phyloP scores from a whole-genome alignment of 768 basidiomycete species.

The Mycena indigotica region DNA sequence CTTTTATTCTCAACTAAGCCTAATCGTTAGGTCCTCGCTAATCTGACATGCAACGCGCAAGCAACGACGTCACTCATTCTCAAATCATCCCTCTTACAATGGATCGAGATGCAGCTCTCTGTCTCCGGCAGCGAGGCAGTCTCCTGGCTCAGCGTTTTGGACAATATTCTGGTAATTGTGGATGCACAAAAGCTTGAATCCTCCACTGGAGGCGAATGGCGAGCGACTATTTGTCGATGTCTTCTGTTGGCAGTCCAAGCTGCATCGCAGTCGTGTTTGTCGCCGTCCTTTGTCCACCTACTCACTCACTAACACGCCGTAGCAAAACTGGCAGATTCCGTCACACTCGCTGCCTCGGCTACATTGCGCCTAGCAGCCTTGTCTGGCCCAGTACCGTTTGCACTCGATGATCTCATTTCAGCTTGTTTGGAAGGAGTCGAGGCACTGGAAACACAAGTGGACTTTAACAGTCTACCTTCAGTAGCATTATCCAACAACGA shows the following conservation, averaged over 20 bases:
- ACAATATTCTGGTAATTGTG: constrained; percentile 58
- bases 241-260: constrained; percentile 43
- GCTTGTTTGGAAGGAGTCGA: constrained; percentile 35
- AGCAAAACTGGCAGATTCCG: constrained; percentile 16
- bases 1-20: not conserved
- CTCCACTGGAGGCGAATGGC: constrained; percentile 64
- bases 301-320: not conserved
- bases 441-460: constrained; percentile 17
- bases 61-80: constrained; percentile 73
- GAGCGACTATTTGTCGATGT: constrained; percentile 54
- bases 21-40: constrained; percentile 63
- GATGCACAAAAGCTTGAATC: constrained; percentile 54
- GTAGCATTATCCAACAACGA: not conserved
- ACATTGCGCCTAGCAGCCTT: constrained; percentile 41
- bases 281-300: not conserved
- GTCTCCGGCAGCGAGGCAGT: constrained; percentile 44
- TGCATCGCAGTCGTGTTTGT: constrained; percentile 30
- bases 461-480: constrained; percentile 4
- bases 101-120: constrained; percentile 78
- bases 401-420: constrained; percentile 36
- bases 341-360: constrained; percentile 30
- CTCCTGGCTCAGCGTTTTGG: constrained; percentile 67
- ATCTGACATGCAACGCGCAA: constrained; percentile 67
- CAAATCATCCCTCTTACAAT: constrained; percentile 71
- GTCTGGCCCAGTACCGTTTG: constrained; percentile 25